Evolutionary conservation across 805 yeast genomes (phyloP).

Genomic region (Ogataea ramenticola): DNA sequence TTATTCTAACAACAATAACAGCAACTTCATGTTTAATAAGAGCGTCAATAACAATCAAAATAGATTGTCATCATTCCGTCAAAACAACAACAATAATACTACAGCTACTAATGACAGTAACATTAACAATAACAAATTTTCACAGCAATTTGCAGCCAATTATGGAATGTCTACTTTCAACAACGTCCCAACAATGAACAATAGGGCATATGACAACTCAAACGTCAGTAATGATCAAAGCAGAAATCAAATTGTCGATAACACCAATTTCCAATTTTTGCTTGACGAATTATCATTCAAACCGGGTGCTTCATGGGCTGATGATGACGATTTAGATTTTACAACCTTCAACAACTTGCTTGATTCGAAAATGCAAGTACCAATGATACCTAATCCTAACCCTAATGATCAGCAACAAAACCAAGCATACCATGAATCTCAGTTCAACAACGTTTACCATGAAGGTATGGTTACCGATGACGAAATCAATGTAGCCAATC

Average conservation of each 20-base stretch:
- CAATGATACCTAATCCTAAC: too few species aligned
- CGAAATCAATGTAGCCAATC: too few species aligned
- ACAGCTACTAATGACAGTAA: too few species aligned
- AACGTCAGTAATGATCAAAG: background rate
- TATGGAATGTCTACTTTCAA: too few species aligned
- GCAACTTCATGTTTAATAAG: background rate
- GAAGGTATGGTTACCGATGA: too few species aligned
- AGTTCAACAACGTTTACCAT: background rate
- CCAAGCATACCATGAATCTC: background rate
- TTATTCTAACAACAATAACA: background rate
- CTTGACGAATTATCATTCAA: background rate
- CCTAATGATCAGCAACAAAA: too few species aligned
- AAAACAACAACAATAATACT: background rate
- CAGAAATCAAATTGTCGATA: too few species aligned
- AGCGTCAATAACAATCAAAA: background rate
- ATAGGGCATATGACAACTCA: background rate
- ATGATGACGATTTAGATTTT: background rate
- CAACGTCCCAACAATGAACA: too few species aligned
- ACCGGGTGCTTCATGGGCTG: background rate
- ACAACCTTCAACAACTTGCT: too few species aligned
- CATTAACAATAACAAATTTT: too few species aligned
- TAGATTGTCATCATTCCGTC: background rate
- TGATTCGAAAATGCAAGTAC: too few species aligned
- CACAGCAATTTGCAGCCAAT: too few species aligned
- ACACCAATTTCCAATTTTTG: background rate